Evolutionary conservation across 176 grass and related monocot genomes (phyloP), one percentile per base, ranked within the genome.

Genomic region (barley (Hordeum vulgare)): DNA sequence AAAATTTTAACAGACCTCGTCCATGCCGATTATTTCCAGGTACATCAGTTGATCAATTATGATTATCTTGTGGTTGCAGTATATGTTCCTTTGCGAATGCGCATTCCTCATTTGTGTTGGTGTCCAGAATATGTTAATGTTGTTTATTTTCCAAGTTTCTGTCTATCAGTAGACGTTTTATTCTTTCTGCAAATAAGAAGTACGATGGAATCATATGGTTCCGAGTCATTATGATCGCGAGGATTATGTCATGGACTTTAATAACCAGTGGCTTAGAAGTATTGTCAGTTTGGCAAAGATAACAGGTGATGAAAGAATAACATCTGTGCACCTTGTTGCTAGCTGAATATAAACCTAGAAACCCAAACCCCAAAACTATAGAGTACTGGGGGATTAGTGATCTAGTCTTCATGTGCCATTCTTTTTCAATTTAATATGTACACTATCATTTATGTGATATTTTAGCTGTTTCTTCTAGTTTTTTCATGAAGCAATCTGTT

Each of bases 11-110:
- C 93, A n/a, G 91, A 99, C 36, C 86, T 94, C 25, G 78, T 93
- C 74, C 96, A 99, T 94, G 74, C 87, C 80, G 81, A 96, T 90
- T 99, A 99, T 86, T 99, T 99, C 72, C 89, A 96, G 96, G 96
- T 96, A 88, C 36, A 60, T 61, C 25, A 61, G 61, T 20, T 57
- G 34, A 36, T 49, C 41, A 82, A 23, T 82, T 61, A 2, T 17
- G 14, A 66, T 47, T 76, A 44, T 77, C 21, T 35, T 23, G 58
- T 18, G 4, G 11, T 31, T 75, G 8, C 36, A 34, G 36, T 37
- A 71, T 85, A 40, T 87, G n/a, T 44, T 85, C 10, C 51, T 84
- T 84, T 15, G 20, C 34, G 18, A 29, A 27, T 10, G 40, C 10
- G 79, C 27, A 25, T 68, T 67, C 74, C 67, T 41, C 33, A 80